Evolutionary conservation across 257 asterid genomes (phyloP).

Genomic region (Anisodus acutangulus): DNA sequence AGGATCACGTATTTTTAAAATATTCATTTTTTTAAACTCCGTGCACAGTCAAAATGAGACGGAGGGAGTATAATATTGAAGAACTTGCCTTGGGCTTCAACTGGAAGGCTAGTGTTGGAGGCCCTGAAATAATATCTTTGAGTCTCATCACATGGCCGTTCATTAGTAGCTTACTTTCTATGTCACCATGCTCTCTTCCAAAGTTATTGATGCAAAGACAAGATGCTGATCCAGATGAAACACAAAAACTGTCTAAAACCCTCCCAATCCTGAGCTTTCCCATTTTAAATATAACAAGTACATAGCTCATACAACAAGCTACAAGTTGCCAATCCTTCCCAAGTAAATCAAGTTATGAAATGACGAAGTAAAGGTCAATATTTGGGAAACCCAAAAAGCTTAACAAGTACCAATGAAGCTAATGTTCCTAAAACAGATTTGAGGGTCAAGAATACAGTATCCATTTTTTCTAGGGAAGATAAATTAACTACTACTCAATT

Average conservation of each 20-base stretch:
- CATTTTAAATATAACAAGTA: slow-evolving; percentile 28
- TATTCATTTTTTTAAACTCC: too few species aligned
- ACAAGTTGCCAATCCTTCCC: neutral
- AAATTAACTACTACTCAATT: neutral
- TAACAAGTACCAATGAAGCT: slow-evolving; percentile 30
- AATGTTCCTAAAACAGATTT: slow-evolving; percentile 12
- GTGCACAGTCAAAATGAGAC: too few species aligned
- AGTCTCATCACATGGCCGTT: slow-evolving; percentile 35
- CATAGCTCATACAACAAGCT: neutral
- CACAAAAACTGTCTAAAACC: slow-evolving; percentile 42
- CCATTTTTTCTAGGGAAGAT: slow-evolving; percentile 33
- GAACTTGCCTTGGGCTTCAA: slow-evolving; percentile 49
- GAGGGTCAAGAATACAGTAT: slow-evolving; percentile 28
- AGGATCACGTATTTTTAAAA: too few species aligned
- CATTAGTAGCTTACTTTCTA: slow-evolving; percentile 44
- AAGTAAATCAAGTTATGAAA: slow-evolving; percentile 18
- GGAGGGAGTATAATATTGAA: too few species aligned
- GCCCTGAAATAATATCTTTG: slow-evolving; percentile 49
- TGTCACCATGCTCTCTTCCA: neutral
- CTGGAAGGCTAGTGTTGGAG: slow-evolving; percentile 50
- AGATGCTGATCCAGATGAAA: slow-evolving; percentile 37
- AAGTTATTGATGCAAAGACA: slow-evolving; percentile 42
- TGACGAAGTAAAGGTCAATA: slow-evolving; percentile 24
- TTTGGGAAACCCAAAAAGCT: slow-evolving; percentile 28
- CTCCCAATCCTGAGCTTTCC: slow-evolving; percentile 51